Evolutionary conservation across 495 filamentous ascomycete species (phyloP), one percentile per base, ranked within the genome.

Genomic region (Lindgomyces ingoldianus): DNA sequence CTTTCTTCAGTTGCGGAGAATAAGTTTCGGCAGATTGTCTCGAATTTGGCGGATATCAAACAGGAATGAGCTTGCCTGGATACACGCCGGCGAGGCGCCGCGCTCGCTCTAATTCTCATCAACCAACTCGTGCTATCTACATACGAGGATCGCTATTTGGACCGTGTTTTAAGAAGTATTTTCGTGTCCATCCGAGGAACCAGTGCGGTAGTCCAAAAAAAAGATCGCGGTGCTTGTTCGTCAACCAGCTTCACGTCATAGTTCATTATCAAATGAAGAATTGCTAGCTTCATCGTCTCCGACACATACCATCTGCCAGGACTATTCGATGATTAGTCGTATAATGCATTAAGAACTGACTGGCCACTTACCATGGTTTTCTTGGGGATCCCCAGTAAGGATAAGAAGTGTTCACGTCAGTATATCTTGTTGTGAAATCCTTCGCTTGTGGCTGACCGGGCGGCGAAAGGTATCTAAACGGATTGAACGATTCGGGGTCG

Each of bases 201-300:
- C 4, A 60, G 49, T 24, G 57, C 57, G n/a, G 57, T 50, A 21
- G 57, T 60, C 57, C 57, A 60, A 21, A 50, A 51, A 18, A 60
- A 60, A 10, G 14, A 49, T 30, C 46, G 16, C 3, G 12, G 25
- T 22, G 24, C 21, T 33, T 33, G 2, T 22, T 60, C 57, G 25
- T 60, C 27, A 8, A 24, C 27, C 6, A 50, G 44, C 25, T 60
- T 60, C 18, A 60, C 49, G 11, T 60, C 57, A 39, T 60, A 60
- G 45, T 60, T 49, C 42, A 39, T 49, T 6, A 60, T n/a, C 25
- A 60, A 14, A 22, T 60, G 57, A 16, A 60, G 21, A 1, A 60
- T 4, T 3, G 25, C 41, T 33, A 18, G n/a, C 19, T 60, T 60
- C 42, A 60, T 8, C 9, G 57, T 51, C 3, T 60, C 25, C 19